Percentiles rank a stretch among this genome's conserved stretches.
Evolutionary conservation across 768 basidiomycete species (phyloP).

Genomic region (Trametes cingulata): DNA sequence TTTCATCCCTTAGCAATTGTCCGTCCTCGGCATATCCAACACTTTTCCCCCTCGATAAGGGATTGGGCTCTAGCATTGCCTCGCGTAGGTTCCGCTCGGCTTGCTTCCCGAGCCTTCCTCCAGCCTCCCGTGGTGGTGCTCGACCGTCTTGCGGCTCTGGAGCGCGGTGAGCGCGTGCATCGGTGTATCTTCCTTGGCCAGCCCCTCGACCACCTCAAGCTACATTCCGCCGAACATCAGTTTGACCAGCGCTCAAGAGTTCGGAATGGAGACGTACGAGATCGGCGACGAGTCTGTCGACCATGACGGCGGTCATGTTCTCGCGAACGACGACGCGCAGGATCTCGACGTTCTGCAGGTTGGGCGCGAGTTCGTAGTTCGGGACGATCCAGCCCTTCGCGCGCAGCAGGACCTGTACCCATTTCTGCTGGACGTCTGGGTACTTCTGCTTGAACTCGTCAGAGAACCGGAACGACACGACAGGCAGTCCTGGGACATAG

Average conservation of each 20-base stretch:
- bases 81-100: slow-evolving; percentile 66
- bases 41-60: too few relatives aligned
- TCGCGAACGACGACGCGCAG: slow-evolving; percentile 65
- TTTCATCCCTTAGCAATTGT: too few relatives aligned
- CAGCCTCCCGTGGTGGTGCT: slow-evolving; percentile 46
- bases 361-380: slow-evolving; percentile 60
- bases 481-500: slow-evolving; percentile 53
- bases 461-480: slow-evolving; percentile 57
- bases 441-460: slow-evolving; percentile 52
- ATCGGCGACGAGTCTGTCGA: slow-evolving; percentile 59
- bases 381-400: slow-evolving; percentile 60
- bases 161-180: slow-evolving; percentile 52
- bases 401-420: slow-evolving; percentile 54
- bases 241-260: not conserved
- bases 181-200: slow-evolving; percentile 49
- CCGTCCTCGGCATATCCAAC: too few relatives aligned
- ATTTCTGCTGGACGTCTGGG: slow-evolving; percentile 58
- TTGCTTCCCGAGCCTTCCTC: slow-evolving; percentile 48
- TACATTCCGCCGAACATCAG: not conserved
- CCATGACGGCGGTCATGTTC: slow-evolving; percentile 51
- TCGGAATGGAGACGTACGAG: slow-evolving; percentile 49
- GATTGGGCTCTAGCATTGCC: slow-evolving; percentile 49
- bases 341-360: slow-evolving; percentile 52
- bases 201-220: slow-evolving; percentile 64
- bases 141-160: slow-evolving; percentile 36